phyloP scores from a whole-genome alignment of 2,329 filamentous ascomycete species.

The Blastomyces percursus region DNA sequence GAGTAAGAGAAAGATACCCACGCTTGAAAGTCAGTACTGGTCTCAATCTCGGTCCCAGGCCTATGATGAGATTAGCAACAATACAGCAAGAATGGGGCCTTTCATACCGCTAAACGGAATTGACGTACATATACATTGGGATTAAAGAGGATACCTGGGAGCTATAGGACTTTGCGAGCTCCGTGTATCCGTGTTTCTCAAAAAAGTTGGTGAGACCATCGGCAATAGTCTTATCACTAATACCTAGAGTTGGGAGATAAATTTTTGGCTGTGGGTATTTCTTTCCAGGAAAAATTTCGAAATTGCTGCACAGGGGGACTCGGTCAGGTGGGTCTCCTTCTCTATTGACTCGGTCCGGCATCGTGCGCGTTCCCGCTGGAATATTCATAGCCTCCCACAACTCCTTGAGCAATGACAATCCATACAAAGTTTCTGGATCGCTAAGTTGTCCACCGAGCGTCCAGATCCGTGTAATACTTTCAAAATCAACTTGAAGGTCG shows the following conservation, averaged over 20 bases:
- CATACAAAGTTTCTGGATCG: slow-evolving; percentile 8
- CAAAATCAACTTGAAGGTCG: slow-evolving; percentile 12
- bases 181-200: not conserved
- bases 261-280: not conserved
- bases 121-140: not conserved
- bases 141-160: not conserved
- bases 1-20: slow-evolving; percentile 3
- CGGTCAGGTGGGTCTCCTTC: slow-evolving; percentile 9
- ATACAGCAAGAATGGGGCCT: not conserved
- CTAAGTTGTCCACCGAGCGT: slow-evolving; percentile 14
- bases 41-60: not conserved
- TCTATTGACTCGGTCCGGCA: slow-evolving; percentile 6
- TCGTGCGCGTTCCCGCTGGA: slow-evolving; percentile 9
- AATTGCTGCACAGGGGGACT: not conserved
- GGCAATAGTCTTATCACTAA: not conserved
- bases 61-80: not conserved
- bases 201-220: slow-evolving; percentile 1
- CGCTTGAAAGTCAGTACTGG: not conserved
- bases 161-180: not conserved
- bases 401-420: slow-evolving; percentile 13
- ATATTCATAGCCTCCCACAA: slow-evolving; percentile 13
- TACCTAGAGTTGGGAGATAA: not conserved
- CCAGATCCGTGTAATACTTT: slow-evolving; percentile 13
- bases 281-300: not conserved
- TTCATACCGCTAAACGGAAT: not conserved